phyloP scores from a whole-genome alignment of 495 filamentous ascomycete species.

The Penicillium subrubescens region DNA sequence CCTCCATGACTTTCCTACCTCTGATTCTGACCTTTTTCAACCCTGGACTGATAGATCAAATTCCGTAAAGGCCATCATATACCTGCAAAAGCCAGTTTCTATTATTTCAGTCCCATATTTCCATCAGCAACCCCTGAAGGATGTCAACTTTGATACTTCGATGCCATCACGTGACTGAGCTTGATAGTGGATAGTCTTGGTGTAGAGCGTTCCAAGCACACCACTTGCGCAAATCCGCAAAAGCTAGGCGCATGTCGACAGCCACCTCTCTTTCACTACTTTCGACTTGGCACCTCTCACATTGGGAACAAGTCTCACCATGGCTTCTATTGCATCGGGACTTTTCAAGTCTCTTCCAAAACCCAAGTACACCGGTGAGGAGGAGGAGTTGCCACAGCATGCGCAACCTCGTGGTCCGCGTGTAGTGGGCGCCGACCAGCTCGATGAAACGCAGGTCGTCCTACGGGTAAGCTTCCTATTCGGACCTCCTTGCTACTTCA shows the following conservation, averaged over 20 bases:
- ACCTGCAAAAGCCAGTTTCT: not conserved
- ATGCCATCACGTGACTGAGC: not conserved
- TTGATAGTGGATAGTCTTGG: conserved; percentile 18
- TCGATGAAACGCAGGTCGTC: conserved; percentile 86
- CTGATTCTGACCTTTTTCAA: not conserved
- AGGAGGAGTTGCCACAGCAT: conserved; percentile 75
- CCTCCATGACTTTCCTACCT: not conserved
- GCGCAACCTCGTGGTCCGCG: conserved; percentile 75
- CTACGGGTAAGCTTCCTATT: conserved; percentile 61
- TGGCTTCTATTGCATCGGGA: conserved; percentile 73
- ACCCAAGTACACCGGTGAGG: conserved; percentile 83
- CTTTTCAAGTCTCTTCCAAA: conserved; percentile 84
- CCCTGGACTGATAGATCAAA: not conserved
- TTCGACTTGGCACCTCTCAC: conserved; percentile 19
- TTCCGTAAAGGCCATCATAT: not conserved
- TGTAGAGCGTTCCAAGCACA: conserved; percentile 17
- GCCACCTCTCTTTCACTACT: conserved; percentile 17
- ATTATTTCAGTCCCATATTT: not conserved
- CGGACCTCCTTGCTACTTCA: not conserved
- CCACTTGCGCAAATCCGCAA: conserved; percentile 28
- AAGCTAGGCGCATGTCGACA: conserved; percentile 25
- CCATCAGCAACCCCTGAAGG: not conserved
- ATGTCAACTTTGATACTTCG: too few relatives aligned
- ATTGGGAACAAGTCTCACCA: conserved; percentile 36
- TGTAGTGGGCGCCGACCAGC: conserved; percentile 72